phyloP scores from a whole-genome alignment of 2,329 filamentous ascomycete genomes.

The Xylaria arbuscula region DNA sequence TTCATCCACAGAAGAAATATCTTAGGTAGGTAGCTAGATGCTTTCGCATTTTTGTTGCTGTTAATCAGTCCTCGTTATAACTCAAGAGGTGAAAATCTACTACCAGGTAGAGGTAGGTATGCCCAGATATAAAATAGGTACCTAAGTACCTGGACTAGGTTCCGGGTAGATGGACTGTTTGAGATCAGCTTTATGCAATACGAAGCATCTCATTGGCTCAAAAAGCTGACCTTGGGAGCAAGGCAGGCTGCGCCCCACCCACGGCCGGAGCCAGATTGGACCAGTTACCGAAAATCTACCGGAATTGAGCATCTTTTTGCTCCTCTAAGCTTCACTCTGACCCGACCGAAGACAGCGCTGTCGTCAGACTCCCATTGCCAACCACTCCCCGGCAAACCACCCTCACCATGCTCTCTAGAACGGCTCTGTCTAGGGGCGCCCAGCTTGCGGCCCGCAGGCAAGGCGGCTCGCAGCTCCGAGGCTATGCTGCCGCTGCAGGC shows the following conservation, averaged over 20 bases:
- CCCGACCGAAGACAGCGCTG: constrained; percentile 42
- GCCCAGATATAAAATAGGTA: not conserved
- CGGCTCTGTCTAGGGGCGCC: constrained; percentile 67
- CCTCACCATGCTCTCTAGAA: constrained; percentile 72
- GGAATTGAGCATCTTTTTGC: constrained; percentile 51
- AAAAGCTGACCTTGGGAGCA: constrained; percentile 11
- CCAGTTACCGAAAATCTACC: constrained; percentile 48
- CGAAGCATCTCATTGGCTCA: constrained; percentile 31
- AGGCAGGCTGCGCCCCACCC: constrained; percentile 6
- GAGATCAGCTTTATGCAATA: constrained; percentile 28
- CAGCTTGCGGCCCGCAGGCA: constrained; percentile 68
- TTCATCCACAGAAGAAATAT: too few species aligned
- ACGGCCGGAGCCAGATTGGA: constrained; percentile 25
- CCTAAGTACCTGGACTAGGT: not conserved
- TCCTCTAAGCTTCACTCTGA: constrained; percentile 42
- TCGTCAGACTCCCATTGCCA: constrained; percentile 56
- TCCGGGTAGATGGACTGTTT: constrained; percentile 5
- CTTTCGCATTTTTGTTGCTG: too few species aligned
- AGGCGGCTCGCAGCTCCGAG: constrained; percentile 67
- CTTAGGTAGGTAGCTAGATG: too few species aligned
- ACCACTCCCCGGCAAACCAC: constrained; percentile 66
- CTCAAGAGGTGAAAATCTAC: too few species aligned
- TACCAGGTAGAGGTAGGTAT: not conserved
- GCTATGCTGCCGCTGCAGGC: constrained; percentile 67
- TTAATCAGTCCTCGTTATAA: too few species aligned